Base-by-base conservation (phyloP, 129 eudicot species). In the Artemisia tridentata region DNA sequence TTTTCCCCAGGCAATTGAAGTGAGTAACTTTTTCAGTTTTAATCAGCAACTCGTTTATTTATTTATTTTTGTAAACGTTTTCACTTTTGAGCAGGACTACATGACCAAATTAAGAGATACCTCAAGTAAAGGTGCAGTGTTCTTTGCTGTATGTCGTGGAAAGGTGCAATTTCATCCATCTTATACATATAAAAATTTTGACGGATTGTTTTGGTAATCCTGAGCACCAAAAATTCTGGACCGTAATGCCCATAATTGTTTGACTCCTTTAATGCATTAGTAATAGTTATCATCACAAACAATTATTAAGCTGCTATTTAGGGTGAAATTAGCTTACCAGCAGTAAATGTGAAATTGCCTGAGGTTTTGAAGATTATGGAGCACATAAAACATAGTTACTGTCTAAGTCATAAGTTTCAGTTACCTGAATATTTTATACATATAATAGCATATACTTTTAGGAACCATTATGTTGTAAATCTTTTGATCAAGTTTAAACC, bases 71-170 rank as follows among this genome's bases (percentile, higher is more conserved):
- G 52, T 18, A 69, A 75, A 1, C 15, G 16, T 49, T 34, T 75
- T 43, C 11, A 67, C 49, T 21, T 71, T 67, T 85, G 70, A 55
- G 34, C 91, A 93, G 98, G 98, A 93, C 63, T 93, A 79, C 67
- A 93, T 87, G 95, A 59, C 92, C 68, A 89, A 93, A 75, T 67
- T 90, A 77, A 87, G 92, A 65, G 97, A 89, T 68, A 76, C 72
- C 43, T 82, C 95, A 27, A 72, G 74, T 72, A 85, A 88, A 62
- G 98, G 98, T 34, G 92, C 98, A 53, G 74, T 93, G 48, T 93
- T 93, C 80, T 93, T 93, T 85, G 98, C 98, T 48, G 98, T 93
- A 6, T 93, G 98, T 59, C 98, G 98, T 76, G 98, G 98, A 63
- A 93, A 93, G 97, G 97, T 93, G 84, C 25, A 56, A 12, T 60